phyloP scores from a whole-genome alignment of 2,329 filamentous ascomycete species.

The Apiospora malaysiana region DNA sequence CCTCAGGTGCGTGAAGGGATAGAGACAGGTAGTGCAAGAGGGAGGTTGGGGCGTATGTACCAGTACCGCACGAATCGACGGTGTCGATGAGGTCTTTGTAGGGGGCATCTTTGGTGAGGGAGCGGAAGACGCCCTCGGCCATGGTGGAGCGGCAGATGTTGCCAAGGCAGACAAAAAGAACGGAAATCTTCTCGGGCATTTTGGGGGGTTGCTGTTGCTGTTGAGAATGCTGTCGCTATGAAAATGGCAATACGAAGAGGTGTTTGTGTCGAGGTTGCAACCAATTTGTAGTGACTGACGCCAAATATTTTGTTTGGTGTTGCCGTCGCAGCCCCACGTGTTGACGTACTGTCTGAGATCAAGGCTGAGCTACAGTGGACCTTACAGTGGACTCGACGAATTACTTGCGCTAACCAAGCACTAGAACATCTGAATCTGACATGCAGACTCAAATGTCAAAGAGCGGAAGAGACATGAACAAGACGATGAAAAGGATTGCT shows the following conservation, averaged over 20 bases:
- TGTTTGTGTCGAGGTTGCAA: not conserved
- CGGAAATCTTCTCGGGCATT: slow-evolving; percentile 57
- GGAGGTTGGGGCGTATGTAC: slow-evolving; percentile 38
- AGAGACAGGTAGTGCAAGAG: not conserved
- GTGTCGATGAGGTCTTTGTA: slow-evolving; percentile 65
- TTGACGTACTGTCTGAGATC: no score
- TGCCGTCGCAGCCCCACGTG: not conserved
- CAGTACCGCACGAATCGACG: slow-evolving; percentile 90
- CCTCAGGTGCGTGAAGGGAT: not conserved
- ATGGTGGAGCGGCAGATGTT: slow-evolving; percentile 96
- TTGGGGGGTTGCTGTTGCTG: not conserved
- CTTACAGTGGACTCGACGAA: no score
- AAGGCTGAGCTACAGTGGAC: not conserved
- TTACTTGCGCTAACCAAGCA: no score
- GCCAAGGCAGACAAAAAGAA: slow-evolving; percentile 94
- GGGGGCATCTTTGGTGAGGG: slow-evolving; percentile 66
- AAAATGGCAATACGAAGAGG: not conserved
- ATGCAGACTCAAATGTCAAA: no score
- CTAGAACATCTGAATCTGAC: no score
- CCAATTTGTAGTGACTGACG: not conserved
- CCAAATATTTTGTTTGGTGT: not conserved
- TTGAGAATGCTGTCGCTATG: not conserved
- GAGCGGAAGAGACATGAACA: no score
- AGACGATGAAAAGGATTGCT: not conserved
- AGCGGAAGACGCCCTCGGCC: slow-evolving; percentile 92